Conservation (phyloP, 768 basidiomycete genomes). For the Lactifluus subvellereus region DNA sequence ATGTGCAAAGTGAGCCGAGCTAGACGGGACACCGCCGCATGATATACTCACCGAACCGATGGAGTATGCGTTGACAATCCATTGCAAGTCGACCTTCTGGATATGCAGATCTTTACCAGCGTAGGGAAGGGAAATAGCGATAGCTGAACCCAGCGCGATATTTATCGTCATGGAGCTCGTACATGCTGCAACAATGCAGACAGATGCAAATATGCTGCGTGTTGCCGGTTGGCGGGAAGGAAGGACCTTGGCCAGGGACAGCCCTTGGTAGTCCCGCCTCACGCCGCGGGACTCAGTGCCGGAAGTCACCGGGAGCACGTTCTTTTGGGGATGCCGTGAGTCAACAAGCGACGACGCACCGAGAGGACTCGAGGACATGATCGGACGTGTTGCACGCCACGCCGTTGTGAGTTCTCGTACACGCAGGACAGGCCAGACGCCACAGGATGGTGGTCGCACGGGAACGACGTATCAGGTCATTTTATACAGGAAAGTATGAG, state of each 20-base stretch:
- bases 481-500: background rate
- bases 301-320: background rate
- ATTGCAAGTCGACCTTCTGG: slow-evolving; percentile 50
- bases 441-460: background rate
- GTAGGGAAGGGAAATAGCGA: slow-evolving; percentile 30
- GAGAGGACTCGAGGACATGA: background rate
- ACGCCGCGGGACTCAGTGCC: background rate
- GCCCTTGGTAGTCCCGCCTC: background rate
- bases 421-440: background rate
- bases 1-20: background rate
- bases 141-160: slow-evolving; percentile 25
- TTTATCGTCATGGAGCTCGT: slow-evolving; percentile 32
- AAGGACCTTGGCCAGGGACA: background rate
- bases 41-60: slow-evolving; percentile 49
- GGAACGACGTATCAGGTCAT: background rate
- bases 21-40: background rate
- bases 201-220: slow-evolving; percentile 9
- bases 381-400: background rate
- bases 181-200: slow-evolving; percentile 28
- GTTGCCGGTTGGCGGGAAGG: background rate
- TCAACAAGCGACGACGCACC: background rate
- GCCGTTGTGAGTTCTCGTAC: background rate
- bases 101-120: slow-evolving; percentile 40
- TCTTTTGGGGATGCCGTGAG: background rate
- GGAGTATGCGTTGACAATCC: slow-evolving; percentile 63